Evolutionary conservation across 768 basidiomycete species (phyloP).

Genomic region (Agaricus blazei): DNA sequence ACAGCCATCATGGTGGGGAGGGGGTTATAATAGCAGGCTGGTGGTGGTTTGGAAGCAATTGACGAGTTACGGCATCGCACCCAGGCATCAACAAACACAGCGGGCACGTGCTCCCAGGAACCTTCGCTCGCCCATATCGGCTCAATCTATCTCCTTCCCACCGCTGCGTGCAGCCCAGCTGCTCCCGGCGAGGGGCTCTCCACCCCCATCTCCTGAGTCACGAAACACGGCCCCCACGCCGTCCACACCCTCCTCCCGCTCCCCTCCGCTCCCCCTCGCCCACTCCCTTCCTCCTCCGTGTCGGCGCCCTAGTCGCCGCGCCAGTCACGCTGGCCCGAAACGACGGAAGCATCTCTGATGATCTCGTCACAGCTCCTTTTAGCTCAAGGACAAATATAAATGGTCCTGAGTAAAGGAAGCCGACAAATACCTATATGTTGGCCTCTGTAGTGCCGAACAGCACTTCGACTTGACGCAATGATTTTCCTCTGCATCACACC

Average conservation of each 20-base stretch:
- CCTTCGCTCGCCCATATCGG: slow-evolving; percentile 28
- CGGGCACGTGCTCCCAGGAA: slow-evolving; percentile 44
- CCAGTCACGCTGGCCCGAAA: slow-evolving; percentile 9
- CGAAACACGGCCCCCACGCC: slow-evolving; percentile 20
- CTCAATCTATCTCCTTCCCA: slow-evolving; percentile 35
- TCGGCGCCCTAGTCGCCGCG: neutral
- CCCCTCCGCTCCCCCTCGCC: neutral
- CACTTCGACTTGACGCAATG: neutral
- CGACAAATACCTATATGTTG: neutral
- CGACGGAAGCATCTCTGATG: slow-evolving; percentile 10
- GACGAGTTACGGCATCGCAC: slow-evolving; percentile 38
- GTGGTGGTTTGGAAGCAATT: slow-evolving; percentile 49
- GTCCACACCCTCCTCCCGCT: slow-evolving; percentile 18
- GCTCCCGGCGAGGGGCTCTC: neutral
- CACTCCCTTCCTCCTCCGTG: neutral
- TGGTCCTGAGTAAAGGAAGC: slow-evolving; percentile 13
- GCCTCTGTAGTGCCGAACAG: too few relatives aligned
- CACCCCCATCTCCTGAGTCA: slow-evolving; percentile 4
- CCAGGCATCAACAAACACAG: slow-evolving; percentile 46
- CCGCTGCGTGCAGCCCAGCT: neutral
- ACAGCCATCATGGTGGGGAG: slow-evolving; percentile 19
- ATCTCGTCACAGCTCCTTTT: slow-evolving; percentile 11
- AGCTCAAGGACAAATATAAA: slow-evolving; percentile 11
- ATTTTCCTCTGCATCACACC: neutral
- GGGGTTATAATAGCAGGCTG: slow-evolving; percentile 34